Base-by-base conservation (phyloP, 371 early-diverging fungal species). In the Lichtheimia hyalospora region DNA sequence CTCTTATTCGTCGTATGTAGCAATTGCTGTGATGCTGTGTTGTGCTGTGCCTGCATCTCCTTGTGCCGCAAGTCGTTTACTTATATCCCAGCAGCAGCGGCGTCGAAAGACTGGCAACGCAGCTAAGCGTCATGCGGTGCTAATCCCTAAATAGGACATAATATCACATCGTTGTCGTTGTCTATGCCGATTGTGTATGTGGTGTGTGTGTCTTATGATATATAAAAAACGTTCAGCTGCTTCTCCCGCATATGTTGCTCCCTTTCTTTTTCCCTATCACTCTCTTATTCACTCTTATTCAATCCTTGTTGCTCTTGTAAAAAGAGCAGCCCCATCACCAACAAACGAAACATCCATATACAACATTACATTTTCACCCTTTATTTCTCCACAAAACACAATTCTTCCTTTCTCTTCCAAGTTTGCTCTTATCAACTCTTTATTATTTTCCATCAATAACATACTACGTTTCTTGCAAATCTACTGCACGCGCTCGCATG, bases 111-210 rank as follows among this genome's bases (percentile, higher is more conserved):
- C 27, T 5, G 27, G 27, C 27, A 27, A 7, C 44, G n/a, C n/a
- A n/a, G 21, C 46, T 18, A 18, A 53, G 53, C 53, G 53, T 53
- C 53, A 53, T 53, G 53, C 53, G 53, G 53, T 53, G n/a, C 53
- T 53, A 53, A 39, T 24, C 53, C 16, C 16, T 39, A 28, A 28
- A 53, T 53, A 53, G 18, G 27, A 7, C 50, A 23, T 21, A 21
- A 14, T 21, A 21, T 50, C 50, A 50, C 14, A 50, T 50, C 23
- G 50, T 50, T n/a, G 50, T 23, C 16, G 50, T 23, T 50, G 34
- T 23, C 23, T 50, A 23, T 50, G 14, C 14, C 50, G 23, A 16
- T 50, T 50, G 16, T 50, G 23, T 20, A 8, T 50, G 5, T 23
- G 21, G 34, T 34, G 34, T 34, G 27, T 7, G 34, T 34, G 34